Evolutionary conservation across 148 eudicot genomes (phyloP).

Genomic region (Dianthus caryophyllus): DNA sequence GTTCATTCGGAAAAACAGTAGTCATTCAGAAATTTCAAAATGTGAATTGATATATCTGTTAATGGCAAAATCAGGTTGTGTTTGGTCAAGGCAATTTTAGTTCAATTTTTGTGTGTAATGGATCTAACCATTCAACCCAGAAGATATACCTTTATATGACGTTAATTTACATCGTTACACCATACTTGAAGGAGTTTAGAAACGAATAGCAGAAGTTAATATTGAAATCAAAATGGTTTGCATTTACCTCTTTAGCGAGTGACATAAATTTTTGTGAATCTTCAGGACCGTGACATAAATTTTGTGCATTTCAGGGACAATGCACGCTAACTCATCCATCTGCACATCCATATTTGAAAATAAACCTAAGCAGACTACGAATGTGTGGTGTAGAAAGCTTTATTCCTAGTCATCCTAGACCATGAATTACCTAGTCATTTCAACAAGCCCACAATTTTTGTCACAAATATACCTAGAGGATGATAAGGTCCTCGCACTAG

Average conservation of each 20-base stretch:
- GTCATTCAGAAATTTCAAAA: not conserved
- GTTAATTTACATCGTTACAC: no score
- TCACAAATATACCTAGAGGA: constrained; percentile 80
- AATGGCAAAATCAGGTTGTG: no score
- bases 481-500: constrained; percentile 80
- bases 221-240: not conserved
- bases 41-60: no score
- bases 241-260: constrained; percentile 91
- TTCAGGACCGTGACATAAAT: constrained; percentile 71
- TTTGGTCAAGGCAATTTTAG: no score
- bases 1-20: constrained; percentile 23
- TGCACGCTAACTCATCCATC: constrained; percentile 99
- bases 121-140: no score
- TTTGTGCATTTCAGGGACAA: constrained; percentile 99
- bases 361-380: not conserved
- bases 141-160: no score
- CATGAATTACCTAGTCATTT: constrained; percentile 62
- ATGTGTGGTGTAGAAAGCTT: constrained; percentile 4
- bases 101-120: no score
- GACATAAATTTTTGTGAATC: constrained; percentile 62
- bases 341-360: constrained; percentile 32
- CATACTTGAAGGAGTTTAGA: no score
- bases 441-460: constrained; percentile 54
- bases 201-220: no score
- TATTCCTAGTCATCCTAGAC: not conserved